phyloP scores from a whole-genome alignment of 331 rosid genomes.

The Stylosanthes scabra region DNA sequence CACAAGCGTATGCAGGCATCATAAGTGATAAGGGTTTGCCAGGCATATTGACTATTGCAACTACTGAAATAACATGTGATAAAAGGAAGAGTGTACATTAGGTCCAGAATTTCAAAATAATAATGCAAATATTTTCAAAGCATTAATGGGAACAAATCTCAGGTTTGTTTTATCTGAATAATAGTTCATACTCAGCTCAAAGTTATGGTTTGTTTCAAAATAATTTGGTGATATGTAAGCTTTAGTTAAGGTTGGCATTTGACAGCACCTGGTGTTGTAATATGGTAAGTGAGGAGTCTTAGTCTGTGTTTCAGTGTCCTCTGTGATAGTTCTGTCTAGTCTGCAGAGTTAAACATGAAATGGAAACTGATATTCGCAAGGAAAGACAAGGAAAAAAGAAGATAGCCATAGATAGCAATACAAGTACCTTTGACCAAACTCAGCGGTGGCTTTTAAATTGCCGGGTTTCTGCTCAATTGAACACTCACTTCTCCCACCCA shows the following conservation, averaged over 20 bases:
- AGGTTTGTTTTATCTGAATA: conserved; percentile 10
- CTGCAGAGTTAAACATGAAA: conserved; percentile 51
- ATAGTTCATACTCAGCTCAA: background rate
- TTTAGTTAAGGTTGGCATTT: conserved; percentile 9
- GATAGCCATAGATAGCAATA: conserved; percentile 33
- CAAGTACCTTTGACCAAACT: conserved; percentile 61
- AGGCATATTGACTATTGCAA: conserved; percentile 86
- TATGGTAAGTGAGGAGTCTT: conserved; percentile 51
- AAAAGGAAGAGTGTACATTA: conserved; percentile 13
- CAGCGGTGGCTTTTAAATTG: conserved; percentile 33
- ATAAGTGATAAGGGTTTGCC: conserved; percentile 94
- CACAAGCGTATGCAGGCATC: conserved; percentile 95
- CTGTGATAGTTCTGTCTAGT: conserved; percentile 44
- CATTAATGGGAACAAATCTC: conserved; percentile 9
- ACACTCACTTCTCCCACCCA: conserved; percentile 51
- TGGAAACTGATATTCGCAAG: background rate
- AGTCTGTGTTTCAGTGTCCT: conserved; percentile 52
- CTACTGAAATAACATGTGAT: conserved; percentile 38
- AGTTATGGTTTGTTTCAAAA: background rate
- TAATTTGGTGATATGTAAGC: background rate
- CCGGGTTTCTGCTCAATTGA: conserved; percentile 46
- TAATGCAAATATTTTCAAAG: conserved; percentile 2
- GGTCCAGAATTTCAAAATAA: conserved; percentile 28
- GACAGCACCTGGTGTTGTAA: conserved; percentile 69
- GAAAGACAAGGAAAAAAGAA: conserved; percentile 7